Evolutionary conservation across 1,139 yeast genomes (phyloP), one percentile per base, ranked within the genome.

Genomic region (Scheffersomyces quercinus): DNA sequence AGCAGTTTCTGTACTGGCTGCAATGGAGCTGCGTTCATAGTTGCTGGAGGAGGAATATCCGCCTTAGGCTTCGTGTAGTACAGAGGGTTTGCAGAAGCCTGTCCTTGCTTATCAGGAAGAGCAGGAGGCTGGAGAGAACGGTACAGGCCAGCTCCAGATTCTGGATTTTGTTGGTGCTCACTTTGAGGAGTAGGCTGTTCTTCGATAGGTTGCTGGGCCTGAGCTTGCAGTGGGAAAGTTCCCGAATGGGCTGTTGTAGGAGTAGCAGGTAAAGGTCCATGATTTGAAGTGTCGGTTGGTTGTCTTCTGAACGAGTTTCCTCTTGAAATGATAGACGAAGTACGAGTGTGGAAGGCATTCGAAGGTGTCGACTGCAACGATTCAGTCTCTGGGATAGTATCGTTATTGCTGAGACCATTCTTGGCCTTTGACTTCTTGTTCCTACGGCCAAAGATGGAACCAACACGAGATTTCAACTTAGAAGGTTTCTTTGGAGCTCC

Each of bases 401-500:
- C 62, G 35, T 48, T 54, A 7, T 55, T 30, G 15, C n/a, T 12
- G 26, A 20, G 26, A 24, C 44, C 39, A 12, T 40, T 36, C 12
- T 38, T 24, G 16, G 15, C 30, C 24, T 42, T 43, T 29, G 67
- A 67, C 52, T 74, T 75, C 55, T 81, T 71, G 43, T 61, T 78
- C 56, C 81, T 82, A 52, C 87, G 79, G 36, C 86, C 84, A 62
- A 90, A 86, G 47, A 90, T 83, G 0, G 97, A 88, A 13, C 97
- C 97, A 34, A 90, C 90, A 59, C 74, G 83, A 5, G 95, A 86
- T 60, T 83, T 82, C 56, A 90, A 68, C 49, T 77, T 81, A 20
- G 70, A 65, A 29, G 60, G 58, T 42, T 64, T 66, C 45, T 50
- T 51, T 20, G 26, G 26, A 6, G 26, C 26, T 6, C 26, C 26